Evolutionary conservation across 805 yeast species (phyloP).

Genomic region (Candida arabinofermentans): DNA sequence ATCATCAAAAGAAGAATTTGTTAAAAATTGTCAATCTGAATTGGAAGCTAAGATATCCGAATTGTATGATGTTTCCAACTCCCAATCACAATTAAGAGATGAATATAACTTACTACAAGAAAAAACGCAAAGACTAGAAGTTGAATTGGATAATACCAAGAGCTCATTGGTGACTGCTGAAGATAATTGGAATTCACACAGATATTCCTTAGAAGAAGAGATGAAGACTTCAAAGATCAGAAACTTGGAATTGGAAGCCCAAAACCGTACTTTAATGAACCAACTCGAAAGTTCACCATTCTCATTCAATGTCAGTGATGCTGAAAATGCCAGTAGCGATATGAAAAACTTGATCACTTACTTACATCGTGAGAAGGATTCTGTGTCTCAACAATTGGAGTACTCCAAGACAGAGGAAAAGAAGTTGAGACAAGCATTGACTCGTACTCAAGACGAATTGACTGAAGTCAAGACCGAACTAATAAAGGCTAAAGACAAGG

Average conservation of each 20-base stretch:
- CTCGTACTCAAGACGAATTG: constrained; percentile 45
- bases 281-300: constrained; percentile 47
- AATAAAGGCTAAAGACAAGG: constrained; percentile 25
- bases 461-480: constrained; percentile 49
- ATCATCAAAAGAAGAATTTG: constrained; percentile 19
- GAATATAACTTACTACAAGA: constrained; percentile 17
- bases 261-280: constrained; percentile 62
- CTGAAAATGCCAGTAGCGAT: constrained; percentile 26
- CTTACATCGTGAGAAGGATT: constrained; percentile 73
- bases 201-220: constrained; percentile 40
- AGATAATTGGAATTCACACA: constrained; percentile 44
- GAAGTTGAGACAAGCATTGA: constrained; percentile 48
- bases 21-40: constrained; percentile 15
- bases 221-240: constrained; percentile 42
- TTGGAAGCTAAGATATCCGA: constrained; percentile 25
- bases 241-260: constrained; percentile 56
- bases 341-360: constrained; percentile 53
- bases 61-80: constrained; percentile 26
- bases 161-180: constrained; percentile 34
- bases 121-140: constrained; percentile 35
- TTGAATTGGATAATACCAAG: constrained; percentile 32
- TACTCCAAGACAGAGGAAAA: constrained; percentile 49
- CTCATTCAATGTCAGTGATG: constrained; percentile 10
- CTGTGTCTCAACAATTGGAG: constrained; percentile 56
- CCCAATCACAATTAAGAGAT: constrained; percentile 14